Conservation (phyloP, 176 grass and related monocot species). For the Juncus effusus region DNA sequence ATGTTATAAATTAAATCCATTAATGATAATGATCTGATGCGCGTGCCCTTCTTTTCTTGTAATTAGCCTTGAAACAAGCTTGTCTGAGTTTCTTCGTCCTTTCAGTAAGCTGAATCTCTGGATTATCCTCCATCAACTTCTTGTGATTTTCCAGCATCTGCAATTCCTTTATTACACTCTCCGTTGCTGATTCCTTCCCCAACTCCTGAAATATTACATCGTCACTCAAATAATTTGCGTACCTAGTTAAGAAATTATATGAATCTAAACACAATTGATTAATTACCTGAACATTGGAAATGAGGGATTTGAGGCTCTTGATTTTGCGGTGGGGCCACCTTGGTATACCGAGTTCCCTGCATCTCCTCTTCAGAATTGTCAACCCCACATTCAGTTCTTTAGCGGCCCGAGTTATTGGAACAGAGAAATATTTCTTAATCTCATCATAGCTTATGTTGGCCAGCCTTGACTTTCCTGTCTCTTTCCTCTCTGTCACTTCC, state of each 20-base stretch:
- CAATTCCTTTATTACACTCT: constrained; percentile 38
- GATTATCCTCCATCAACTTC: constrained; percentile 60
- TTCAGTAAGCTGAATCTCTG: constrained; percentile 54
- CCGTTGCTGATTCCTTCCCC: constrained; percentile 38
- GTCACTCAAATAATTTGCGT: not conserved
- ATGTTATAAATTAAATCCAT: not conserved
- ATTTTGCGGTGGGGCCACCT: constrained; percentile 94
- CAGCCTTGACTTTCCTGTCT: constrained; percentile 33
- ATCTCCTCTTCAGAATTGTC: constrained; percentile 91
- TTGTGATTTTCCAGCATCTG: constrained; percentile 41
- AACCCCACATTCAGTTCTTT: constrained; percentile 77
- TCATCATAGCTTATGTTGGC: constrained; percentile 58
- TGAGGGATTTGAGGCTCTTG: constrained; percentile 82
- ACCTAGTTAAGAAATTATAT: not conserved
- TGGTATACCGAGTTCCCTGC: constrained; percentile 69
- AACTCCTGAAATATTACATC: constrained; percentile 40
- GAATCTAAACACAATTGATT: not conserved
- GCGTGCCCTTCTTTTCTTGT: constrained; percentile 55
- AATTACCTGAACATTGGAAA: constrained; percentile 67
- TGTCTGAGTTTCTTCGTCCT: constrained; percentile 77
- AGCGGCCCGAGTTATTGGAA: constrained; percentile 79
- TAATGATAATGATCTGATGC: constrained; percentile 4
- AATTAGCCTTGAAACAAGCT: constrained; percentile 81
- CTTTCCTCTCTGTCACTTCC: constrained; percentile 11
- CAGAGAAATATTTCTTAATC: constrained; percentile 61